These are phyloP conservation scores for Phaeotremella fagi DNA, from an alignment of 768 basidiomycete genomes.

Conservation along the genomic window DNA sequence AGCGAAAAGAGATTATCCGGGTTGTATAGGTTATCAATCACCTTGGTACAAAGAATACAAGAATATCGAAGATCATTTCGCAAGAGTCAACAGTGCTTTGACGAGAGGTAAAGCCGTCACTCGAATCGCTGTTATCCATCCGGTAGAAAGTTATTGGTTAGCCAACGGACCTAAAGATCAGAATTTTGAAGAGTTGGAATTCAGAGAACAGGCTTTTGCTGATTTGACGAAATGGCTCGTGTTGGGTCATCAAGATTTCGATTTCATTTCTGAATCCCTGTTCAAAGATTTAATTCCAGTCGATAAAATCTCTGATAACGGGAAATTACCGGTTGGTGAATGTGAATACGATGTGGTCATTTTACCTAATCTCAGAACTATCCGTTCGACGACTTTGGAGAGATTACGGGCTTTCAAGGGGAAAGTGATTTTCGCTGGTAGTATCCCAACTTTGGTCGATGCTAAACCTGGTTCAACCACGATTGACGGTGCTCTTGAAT, in stretches of 20 bases:
- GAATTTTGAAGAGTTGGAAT: constrained; percentile 19
- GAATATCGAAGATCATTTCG: constrained; percentile 33
- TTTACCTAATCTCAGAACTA: constrained; percentile 29
- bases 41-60: constrained; percentile 35
- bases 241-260: constrained; percentile 29
- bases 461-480: not conserved
- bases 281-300: constrained; percentile 19
- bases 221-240: constrained; percentile 36
- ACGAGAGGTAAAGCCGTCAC: constrained; percentile 29
- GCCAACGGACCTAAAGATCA: constrained; percentile 27
- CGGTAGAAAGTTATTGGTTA: constrained; percentile 36
- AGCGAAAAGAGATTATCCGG: constrained; percentile 37
- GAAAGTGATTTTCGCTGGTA: constrained; percentile 27
- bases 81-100: constrained; percentile 23
- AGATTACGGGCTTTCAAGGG: constrained; percentile 26
- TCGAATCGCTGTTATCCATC: constrained; percentile 37
- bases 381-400: constrained; percentile 24
- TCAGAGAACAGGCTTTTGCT: constrained; percentile 20
- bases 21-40: constrained; percentile 32
- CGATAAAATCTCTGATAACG: constrained; percentile 12
- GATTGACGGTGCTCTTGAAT: not conserved
- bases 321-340: constrained; percentile 22
- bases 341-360: constrained; percentile 31
- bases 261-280: constrained; percentile 36
- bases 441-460: constrained; percentile 22